Evolutionary conservation across 2,329 filamentous ascomycete genomes (phyloP), one percentile per base, ranked within the genome.

Genomic region (Paecilomyces formosus): DNA sequence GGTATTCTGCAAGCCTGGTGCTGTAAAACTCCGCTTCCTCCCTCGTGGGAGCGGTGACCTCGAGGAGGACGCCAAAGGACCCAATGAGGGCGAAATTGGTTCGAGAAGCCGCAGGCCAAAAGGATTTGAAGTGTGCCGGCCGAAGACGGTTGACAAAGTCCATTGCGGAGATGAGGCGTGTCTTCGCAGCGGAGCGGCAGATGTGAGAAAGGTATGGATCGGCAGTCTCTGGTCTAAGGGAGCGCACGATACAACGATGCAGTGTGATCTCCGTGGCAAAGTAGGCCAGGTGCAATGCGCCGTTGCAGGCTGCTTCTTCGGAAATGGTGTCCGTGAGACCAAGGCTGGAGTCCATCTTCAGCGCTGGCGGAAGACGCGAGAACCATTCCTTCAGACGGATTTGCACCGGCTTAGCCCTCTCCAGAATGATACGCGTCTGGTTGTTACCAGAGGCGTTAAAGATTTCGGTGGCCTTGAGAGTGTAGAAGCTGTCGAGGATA

Each of bases 1-100:
- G 85, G 70, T 97, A 97, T 75, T 99, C 93, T 60, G 86, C 87
- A 22, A 97, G 76, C 1, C 93, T 82, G 12, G 89, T 83, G 39
- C 90, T 86, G 75, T 97, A 99, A 82, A 96, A 97, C 31, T 94
- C 90, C 0, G 90, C 90, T 73, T 97, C 93, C 70, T 97, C 92
- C 54, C 86, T 82, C 0, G 89, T 91, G 0, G 91, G 91, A 0
- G 90, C 90, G 0, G 92, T 96, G 9, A 92, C 91, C 85, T 91
- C 93, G 3, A 97, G 82, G 11, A 97, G 79, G 13, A 89, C 90
- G 3, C 92, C 93, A 71, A 97, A 97, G 0, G 92, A 96, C 57
- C 92, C 92, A 67, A 97, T 96, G 11, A 97, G 81, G 0, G 93
- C 92, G 75, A 97, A 97, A 74, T 96, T 96, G 12, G 76, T 78